Conservation (phyloP, 2,329 filamentous ascomycete genomes). For the Ilyonectria mors-panacis region DNA sequence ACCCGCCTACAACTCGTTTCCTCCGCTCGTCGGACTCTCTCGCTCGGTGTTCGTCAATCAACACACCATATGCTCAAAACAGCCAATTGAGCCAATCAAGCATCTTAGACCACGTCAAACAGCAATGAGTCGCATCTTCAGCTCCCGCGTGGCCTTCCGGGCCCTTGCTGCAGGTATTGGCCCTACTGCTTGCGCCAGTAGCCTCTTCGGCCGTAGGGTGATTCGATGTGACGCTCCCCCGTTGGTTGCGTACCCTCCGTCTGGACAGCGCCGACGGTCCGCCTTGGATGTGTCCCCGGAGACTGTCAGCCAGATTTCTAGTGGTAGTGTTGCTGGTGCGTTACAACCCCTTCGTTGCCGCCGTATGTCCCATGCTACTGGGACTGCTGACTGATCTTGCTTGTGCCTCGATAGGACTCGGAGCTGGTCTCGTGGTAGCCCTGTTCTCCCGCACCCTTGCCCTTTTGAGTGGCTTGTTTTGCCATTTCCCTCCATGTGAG, state of each 20-base stretch:
- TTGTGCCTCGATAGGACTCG: slow-evolving; percentile 64
- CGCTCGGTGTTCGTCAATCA: not conserved
- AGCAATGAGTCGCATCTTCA: slow-evolving; percentile 45
- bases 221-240: slow-evolving; percentile 51
- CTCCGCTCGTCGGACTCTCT: not conserved
- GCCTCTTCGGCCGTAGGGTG: slow-evolving; percentile 44
- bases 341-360: slow-evolving; percentile 2
- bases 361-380: not conserved
- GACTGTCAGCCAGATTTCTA: slow-evolving; percentile 65
- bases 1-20: slow-evolving; percentile 17
- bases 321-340: slow-evolving; percentile 68
- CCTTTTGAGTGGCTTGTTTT: slow-evolving; percentile 75
- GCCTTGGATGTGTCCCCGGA: slow-evolving; percentile 46
- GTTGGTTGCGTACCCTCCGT: slow-evolving; percentile 34
- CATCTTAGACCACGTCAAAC: not conserved
- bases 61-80: not conserved
- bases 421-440: slow-evolving; percentile 75
- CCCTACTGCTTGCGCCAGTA: slow-evolving; percentile 47
- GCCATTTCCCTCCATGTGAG: slow-evolving; percentile 75
- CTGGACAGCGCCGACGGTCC: slow-evolving; percentile 28
- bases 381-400: slow-evolving; percentile 5
- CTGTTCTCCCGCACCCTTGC: slow-evolving; percentile 81
- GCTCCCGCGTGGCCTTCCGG: slow-evolving; percentile 40
- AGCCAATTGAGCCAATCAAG: not conserved
- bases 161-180: slow-evolving; percentile 48